phyloP scores from a whole-genome alignment of 192 early-diverging fungal genomes.

The Coemansia sp. region DNA sequence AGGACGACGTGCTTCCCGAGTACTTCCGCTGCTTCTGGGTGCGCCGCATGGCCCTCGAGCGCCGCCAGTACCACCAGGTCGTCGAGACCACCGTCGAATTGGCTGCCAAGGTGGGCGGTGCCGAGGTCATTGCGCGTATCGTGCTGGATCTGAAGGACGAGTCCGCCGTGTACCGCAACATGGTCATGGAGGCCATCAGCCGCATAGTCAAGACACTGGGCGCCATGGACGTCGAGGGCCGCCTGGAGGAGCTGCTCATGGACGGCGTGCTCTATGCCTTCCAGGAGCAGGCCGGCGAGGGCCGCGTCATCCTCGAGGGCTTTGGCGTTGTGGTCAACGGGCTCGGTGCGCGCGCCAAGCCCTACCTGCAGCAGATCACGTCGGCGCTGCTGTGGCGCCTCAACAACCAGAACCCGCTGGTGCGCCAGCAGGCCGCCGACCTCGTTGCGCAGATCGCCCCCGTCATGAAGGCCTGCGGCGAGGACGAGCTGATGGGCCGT shows the following conservation, averaged over 20 bases:
- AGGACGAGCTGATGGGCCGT: conserved; percentile 93
- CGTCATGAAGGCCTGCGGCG: conserved; percentile 92
- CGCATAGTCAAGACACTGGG: conserved; percentile 77
- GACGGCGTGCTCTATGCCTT: conserved; percentile 98
- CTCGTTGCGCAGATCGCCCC: conserved; percentile 91
- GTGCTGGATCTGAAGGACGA: conserved; percentile 96
- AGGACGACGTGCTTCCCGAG: conserved; percentile 88
- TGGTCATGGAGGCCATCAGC: conserved; percentile 98
- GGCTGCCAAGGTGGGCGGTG: conserved; percentile 89
- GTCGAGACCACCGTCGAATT: conserved; percentile 97
- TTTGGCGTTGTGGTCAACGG: conserved; percentile 95
- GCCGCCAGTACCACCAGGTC: conserved; percentile 88
- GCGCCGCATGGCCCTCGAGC: conserved; percentile 93
- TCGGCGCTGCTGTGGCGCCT: conserved; percentile 95
- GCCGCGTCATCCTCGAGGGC: conserved; percentile 85
- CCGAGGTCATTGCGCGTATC: conserved; percentile 83
- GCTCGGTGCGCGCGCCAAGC: conserved; percentile 84
- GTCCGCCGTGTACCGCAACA: conserved; percentile 87
- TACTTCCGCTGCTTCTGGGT: conserved; percentile 99
- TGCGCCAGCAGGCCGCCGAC: conserved; percentile 97
- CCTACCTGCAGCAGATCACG: conserved; percentile 91
- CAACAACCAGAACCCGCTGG: conserved; percentile 94
- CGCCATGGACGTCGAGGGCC: conserved; percentile 86
- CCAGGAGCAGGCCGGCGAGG: conserved; percentile 96
- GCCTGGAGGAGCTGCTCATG: conserved; percentile 93